These are phyloP conservation scores for Crucihimalaya himalaica DNA, from an alignment of 345 rosid species.

Conservation along the genomic window DNA sequence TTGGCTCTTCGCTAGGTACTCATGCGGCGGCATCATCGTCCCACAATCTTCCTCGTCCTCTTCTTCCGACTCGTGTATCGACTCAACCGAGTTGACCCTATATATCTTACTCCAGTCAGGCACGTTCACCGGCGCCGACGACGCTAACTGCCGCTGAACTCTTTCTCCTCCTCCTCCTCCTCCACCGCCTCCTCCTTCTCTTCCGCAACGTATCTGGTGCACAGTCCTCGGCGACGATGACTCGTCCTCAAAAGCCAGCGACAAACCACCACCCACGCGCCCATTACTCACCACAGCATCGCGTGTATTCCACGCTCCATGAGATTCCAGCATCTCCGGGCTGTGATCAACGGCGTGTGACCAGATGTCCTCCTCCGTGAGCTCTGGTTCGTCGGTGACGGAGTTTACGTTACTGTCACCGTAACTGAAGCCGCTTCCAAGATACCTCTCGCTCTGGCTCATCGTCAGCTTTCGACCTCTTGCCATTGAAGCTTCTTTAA, in stretches of 20 bases:
- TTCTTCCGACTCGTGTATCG: slow-evolving; percentile 72
- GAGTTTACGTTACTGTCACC: slow-evolving; percentile 35
- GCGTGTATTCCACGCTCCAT: slow-evolving; percentile 51
- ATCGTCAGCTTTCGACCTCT: slow-evolving; percentile 71
- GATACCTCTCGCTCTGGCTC: slow-evolving; percentile 73
- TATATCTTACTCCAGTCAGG: slow-evolving; percentile 95
- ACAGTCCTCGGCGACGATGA: slow-evolving; percentile 61
- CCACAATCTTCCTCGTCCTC: slow-evolving; percentile 60
- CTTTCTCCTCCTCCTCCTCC: slow-evolving; percentile 18
- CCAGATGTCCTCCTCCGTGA: slow-evolving; percentile 88
- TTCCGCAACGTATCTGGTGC: slow-evolving; percentile 65
- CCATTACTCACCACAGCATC: slow-evolving; percentile 35
- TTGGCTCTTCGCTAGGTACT: slow-evolving; percentile 73
- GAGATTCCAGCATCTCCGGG: slow-evolving; percentile 15
- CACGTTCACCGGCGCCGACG: slow-evolving; percentile 88
- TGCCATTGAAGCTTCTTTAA: slow-evolving; percentile 36
- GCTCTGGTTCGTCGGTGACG: slow-evolving; percentile 51
- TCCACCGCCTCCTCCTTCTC: slow-evolving; percentile 18
- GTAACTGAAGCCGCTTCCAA: slow-evolving; percentile 50
- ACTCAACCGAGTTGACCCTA: slow-evolving; percentile 78
- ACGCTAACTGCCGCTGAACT: slow-evolving; percentile 23
- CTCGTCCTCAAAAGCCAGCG: slow-evolving; percentile 64
- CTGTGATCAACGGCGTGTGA: slow-evolving; percentile 52
- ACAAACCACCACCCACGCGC: slow-evolving; percentile 65
- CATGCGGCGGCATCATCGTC: slow-evolving; percentile 92